phyloP scores from a whole-genome alignment of 257 asterid genomes.

The Nicotiana obtusifolia region DNA sequence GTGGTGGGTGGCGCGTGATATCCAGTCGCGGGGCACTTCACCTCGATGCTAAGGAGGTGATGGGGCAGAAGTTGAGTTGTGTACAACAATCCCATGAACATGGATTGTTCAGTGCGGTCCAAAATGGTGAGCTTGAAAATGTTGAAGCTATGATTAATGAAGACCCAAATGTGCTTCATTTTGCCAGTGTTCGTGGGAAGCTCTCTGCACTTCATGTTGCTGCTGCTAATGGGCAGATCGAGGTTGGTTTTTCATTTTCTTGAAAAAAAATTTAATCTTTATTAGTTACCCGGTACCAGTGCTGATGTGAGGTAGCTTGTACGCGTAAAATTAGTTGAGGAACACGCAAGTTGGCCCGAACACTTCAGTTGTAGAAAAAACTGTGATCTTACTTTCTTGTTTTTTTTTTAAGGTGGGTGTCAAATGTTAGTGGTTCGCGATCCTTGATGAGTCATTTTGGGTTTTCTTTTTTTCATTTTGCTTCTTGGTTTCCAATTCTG shows the following conservation, averaged over 20 bases:
- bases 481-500: too few species aligned
- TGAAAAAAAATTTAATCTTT: neutral
- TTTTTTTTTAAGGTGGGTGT: neutral
- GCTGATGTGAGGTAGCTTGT: too few species aligned
- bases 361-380: too few species aligned
- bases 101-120: constrained; percentile 54
- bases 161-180: constrained; percentile 39
- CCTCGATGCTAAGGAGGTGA: constrained; percentile 20
- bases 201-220: constrained; percentile 68
- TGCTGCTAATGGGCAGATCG: constrained; percentile 64
- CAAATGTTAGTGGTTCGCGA: neutral
- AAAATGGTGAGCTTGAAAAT: constrained; percentile 54
- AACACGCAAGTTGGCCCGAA: too few species aligned
- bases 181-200: constrained; percentile 33
- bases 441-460: neutral
- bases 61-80: constrained; percentile 80
- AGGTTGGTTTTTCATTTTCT: constrained; percentile 35
- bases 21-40: neutral
- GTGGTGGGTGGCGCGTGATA: constrained; percentile 62
- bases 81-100: constrained; percentile 31
- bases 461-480: neutral
- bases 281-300: neutral
- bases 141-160: constrained; percentile 51
- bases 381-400: constrained; percentile 1
- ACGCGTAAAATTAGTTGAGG: too few species aligned